Base-by-base conservation (phyloP, 2,329 filamentous ascomycete species). In the Verticillium isaacii region DNA sequence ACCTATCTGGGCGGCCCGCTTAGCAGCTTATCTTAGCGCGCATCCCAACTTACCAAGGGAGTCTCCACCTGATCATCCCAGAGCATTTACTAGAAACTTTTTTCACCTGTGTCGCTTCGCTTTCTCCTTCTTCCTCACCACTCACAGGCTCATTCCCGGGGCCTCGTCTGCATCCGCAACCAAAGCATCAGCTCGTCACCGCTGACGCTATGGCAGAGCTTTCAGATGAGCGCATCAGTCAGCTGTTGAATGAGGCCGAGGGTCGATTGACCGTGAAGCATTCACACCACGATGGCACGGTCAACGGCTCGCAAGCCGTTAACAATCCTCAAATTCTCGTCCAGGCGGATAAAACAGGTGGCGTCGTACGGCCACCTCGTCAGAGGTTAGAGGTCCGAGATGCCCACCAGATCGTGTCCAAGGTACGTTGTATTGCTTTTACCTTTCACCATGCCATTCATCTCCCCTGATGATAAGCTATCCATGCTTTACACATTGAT, bases 391-490 rank as follows among this genome's bases (percentile, higher is more conserved):
- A 12, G 25, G 25, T 34, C 54, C 25, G 54, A 32, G 54, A 56
- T 56, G 25, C 54, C 54, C 54, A 56, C 32, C 32, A 34, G 29
- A 17, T 32, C 1, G 8, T 12, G 17, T 25, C 32, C 5, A 56
- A 56, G 5, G 54, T 32, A 56, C 14, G 25, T 32, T 17, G 11
- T 25, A 6, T 25, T 14, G 15, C 5, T 17, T 19, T 56, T 32
- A 11, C n/a, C 8, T 15, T 29, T 45, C n/a, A 5, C 29, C 4
- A 23, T 15, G 58, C 60, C 54, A 39, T 41, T n/a, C 55, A 39
- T 45, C 25, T 64, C 64, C 66, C 61, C 66, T 77, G 77, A 80
- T 79, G 77, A 80, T 69, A 76, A 72, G 64, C 68, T 70, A 72
- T 72, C 72, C 68, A 68, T 72, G 63, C 64, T 66, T 65, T 52